Conservation (phyloP, 2,329 filamentous ascomycete species). For the Coniochaeta sp. region DNA sequence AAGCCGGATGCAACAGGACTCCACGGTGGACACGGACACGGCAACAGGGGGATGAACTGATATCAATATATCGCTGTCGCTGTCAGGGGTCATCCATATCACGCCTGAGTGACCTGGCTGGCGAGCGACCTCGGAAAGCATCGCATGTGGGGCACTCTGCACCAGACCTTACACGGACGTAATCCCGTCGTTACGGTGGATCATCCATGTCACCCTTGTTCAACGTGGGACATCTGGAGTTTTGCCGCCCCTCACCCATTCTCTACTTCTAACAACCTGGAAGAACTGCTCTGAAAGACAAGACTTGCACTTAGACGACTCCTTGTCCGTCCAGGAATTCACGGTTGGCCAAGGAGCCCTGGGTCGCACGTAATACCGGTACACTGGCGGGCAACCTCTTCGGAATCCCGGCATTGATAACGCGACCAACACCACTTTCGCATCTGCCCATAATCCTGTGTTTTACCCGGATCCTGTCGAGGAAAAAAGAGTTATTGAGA, state of each 20-base stretch:
- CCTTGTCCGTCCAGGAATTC: too few species aligned
- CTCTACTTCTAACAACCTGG: not conserved
- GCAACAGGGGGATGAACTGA: too few species aligned
- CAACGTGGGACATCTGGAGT: not conserved
- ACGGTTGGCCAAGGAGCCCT: not conserved
- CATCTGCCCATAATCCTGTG: too few species aligned
- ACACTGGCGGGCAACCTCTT: too few species aligned
- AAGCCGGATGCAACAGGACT: not conserved
- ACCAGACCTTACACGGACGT: not conserved
- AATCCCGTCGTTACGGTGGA: not conserved
- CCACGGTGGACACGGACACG: too few species aligned
- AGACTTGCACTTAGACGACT: too few species aligned
- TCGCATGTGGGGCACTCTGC: not conserved
- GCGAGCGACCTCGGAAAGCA: not conserved
- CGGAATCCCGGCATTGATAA: not conserved
- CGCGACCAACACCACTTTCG: not conserved
- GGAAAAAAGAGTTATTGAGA: not conserved
- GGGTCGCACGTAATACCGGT: too few species aligned
- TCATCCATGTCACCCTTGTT: not conserved
- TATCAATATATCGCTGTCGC: too few species aligned
- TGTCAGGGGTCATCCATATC: too few species aligned
- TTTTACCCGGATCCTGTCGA: not conserved
- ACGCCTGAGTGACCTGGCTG: too few species aligned
- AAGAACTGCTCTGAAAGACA: too few species aligned
- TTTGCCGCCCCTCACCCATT: not conserved